These are phyloP conservation scores for Heliamphora pulchella DNA, from an alignment of 179 eudicot genomes.

Conservation along the genomic window DNA sequence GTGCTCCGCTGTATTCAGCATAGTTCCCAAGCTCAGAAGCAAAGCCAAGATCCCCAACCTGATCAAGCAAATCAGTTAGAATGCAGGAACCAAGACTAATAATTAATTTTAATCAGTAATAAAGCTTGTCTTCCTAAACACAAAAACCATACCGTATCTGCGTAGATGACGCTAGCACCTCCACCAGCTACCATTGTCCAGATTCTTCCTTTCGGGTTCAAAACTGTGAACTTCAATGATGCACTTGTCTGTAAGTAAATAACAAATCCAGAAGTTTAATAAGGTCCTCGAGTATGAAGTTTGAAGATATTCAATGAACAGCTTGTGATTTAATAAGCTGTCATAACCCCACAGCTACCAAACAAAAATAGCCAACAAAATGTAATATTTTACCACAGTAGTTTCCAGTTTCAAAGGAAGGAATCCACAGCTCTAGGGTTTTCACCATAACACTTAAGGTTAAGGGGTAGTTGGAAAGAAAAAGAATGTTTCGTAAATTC, in stretches of 20 bases:
- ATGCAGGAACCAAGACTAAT: background rate
- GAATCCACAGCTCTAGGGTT: background rate
- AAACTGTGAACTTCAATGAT: constrained; percentile 66
- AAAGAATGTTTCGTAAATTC: background rate
- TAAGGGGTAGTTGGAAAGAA: background rate
- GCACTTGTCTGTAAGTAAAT: constrained; percentile 57
- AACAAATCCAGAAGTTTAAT: background rate
- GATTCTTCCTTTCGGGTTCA: constrained; percentile 66
- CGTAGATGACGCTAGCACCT: constrained; percentile 76
- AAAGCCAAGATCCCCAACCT: constrained; percentile 75
- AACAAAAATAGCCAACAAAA: background rate
- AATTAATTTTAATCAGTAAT: background rate
- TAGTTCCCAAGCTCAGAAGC: constrained; percentile 68
- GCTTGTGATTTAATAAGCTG: background rate
- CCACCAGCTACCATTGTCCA: constrained; percentile 88
- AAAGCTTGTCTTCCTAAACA: background rate
- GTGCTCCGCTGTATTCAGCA: constrained; percentile 75
- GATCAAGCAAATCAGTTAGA: background rate
- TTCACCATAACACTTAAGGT: background rate
- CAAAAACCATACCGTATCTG: constrained; percentile 44
- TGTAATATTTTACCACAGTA: background rate
- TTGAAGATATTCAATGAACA: background rate
- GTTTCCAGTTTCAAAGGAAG: background rate
- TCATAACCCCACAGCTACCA: background rate
- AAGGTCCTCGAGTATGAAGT: constrained; percentile 6